A percentile compares a stretch with the other conserved stretches of the same genome.
Conservation (phyloP, 345 rosid species). For the Reutealis trisperma region DNA sequence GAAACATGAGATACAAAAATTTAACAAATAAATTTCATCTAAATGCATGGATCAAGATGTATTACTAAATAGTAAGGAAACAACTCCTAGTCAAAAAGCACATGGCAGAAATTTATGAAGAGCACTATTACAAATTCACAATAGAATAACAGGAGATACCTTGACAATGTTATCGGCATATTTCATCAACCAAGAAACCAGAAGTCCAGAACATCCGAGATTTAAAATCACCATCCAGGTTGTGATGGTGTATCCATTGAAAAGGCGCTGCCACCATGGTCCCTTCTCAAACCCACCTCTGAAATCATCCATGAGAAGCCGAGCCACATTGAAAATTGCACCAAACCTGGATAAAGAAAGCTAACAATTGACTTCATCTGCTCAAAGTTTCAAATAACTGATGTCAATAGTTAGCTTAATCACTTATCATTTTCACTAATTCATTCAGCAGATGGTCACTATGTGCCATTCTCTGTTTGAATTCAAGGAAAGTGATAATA, state of each 20-base stretch:
- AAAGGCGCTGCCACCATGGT: slow-evolving; percentile 83
- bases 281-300: slow-evolving; percentile 84
- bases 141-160: slow-evolving; percentile 38
- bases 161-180: slow-evolving; percentile 89
- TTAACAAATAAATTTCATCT: background rate
- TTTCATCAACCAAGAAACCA: slow-evolving; percentile 87
- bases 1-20: background rate
- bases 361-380: background rate
- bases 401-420: too few species aligned
- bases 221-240: slow-evolving; percentile 87
- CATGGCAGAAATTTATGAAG: background rate
- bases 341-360: slow-evolving; percentile 55
- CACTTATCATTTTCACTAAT: background rate
- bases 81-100: too few species aligned
- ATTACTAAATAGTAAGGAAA: background rate
- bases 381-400: background rate
- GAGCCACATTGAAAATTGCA: slow-evolving; percentile 71
- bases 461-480: background rate
- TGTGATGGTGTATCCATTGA: slow-evolving; percentile 68
- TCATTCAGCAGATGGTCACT: background rate
- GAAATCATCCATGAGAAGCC: slow-evolving; percentile 81
- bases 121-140: background rate
- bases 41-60: too few species aligned
- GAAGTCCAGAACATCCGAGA: slow-evolving; percentile 71
- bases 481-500: too few species aligned